Percentiles rank a stretch among this genome's conserved stretches.
These are phyloP conservation scores for Hyphodiscus sp. DNA, from an alignment of 2,329 filamentous ascomycete species.

Conservation along the genomic window DNA sequence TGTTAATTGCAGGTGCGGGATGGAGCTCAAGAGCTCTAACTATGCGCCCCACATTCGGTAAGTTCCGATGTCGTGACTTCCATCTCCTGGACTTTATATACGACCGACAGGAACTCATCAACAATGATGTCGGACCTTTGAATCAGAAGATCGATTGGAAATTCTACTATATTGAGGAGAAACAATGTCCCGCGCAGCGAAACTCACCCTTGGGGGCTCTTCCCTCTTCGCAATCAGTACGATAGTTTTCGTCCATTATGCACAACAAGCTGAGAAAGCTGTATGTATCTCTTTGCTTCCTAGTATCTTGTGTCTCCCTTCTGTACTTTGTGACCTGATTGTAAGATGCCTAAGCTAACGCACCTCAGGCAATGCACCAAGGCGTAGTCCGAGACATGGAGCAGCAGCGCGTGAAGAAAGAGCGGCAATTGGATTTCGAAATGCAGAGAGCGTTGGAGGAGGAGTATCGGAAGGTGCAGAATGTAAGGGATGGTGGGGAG, in stretches of 20 bases:
- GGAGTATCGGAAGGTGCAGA: slow-evolving; percentile 86
- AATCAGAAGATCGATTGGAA: not conserved
- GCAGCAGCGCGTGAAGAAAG: slow-evolving; percentile 81
- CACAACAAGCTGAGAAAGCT: slow-evolving; percentile 75
- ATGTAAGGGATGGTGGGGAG: slow-evolving; percentile 49
- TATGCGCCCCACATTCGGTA: slow-evolving; percentile 20
- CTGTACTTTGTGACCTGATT: not conserved
- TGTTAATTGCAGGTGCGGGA: not conserved
- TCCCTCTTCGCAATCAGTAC: slow-evolving; percentile 70
- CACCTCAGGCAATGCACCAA: slow-evolving; percentile 78
- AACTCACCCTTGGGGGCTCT: slow-evolving; percentile 74
- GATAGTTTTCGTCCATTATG: slow-evolving; percentile 80
- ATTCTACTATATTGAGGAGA: not conserved
- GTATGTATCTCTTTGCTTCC: slow-evolving; percentile 44
- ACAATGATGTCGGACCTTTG: not conserved
- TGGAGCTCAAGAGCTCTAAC: slow-evolving; percentile 8
- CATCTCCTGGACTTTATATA: not conserved
- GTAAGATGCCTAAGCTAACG: not conserved
- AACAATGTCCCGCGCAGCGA: slow-evolving; percentile 82
- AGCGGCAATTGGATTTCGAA: slow-evolving; percentile 91
- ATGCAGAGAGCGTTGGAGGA: slow-evolving; percentile 79
- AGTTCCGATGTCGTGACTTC: slow-evolving; percentile 12
- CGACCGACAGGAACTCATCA: not conserved
- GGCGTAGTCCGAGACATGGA: slow-evolving; percentile 94
- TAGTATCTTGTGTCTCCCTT: not conserved